Evolutionary conservation across 805 yeast genomes (phyloP).

Genomic region (Kluyveromyces siamensis): DNA sequence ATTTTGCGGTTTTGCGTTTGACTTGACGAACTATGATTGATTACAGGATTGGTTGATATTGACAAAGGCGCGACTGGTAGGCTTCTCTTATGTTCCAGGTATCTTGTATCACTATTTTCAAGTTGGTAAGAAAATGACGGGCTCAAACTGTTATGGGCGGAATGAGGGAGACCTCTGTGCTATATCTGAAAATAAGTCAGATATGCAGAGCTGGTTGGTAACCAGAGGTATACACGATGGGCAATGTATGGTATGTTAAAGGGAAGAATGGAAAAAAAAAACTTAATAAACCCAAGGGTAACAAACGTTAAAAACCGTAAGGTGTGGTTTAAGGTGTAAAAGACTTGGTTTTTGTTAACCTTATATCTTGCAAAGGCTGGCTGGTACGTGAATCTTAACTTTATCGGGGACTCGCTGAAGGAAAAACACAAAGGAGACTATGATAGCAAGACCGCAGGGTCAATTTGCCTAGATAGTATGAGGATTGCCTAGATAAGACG

Average conservation of each 20-base stretch:
- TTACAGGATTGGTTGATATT: not conserved
- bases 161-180: too few species aligned
- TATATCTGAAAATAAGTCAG: too few species aligned
- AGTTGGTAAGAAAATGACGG: too few species aligned
- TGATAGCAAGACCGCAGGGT: not conserved
- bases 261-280: too few species aligned
- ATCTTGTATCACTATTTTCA: too few species aligned
- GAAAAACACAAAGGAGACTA: not conserved
- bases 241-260: too few species aligned
- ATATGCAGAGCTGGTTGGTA: too few species aligned
- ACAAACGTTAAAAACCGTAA: too few species aligned
- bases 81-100: not conserved
- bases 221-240: too few species aligned
- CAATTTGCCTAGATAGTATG: not conserved
- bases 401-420: not conserved
- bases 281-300: too few species aligned
- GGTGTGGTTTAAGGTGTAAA: not conserved
- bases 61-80: too few species aligned
- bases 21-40: not conserved
- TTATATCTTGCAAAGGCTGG: not conserved
- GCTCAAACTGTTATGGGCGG: too few species aligned
- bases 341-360: not conserved
- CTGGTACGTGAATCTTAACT: not conserved
- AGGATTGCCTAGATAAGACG: not conserved
- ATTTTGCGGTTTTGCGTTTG: not conserved